Percentiles rank a stretch among this genome's conserved stretches.
These are phyloP conservation scores for Solanum peruvianum DNA, from an alignment of 257 asterid species.

Conservation along the genomic window DNA sequence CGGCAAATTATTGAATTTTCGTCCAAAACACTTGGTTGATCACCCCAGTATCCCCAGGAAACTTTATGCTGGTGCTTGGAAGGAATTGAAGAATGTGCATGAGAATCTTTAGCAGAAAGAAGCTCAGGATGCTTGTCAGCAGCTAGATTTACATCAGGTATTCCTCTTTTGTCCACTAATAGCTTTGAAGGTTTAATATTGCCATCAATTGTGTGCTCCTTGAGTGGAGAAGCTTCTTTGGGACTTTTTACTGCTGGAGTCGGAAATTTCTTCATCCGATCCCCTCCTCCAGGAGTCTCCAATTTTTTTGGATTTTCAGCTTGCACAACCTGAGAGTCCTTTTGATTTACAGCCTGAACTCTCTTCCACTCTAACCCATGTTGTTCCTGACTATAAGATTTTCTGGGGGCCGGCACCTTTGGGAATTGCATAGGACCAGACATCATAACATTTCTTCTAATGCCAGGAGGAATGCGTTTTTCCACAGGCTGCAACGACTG, in stretches of 20 bases:
- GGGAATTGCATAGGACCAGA: conserved; percentile 33
- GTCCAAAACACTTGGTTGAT: conserved; percentile 62
- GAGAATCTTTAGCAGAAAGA: conserved; percentile 47
- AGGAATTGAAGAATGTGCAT: conserved; percentile 22
- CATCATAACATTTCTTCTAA: conserved; percentile 29
- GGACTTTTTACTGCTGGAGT: conserved; percentile 63
- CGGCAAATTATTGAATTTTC: conserved; percentile 96
- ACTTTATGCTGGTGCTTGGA: conserved; percentile 62
- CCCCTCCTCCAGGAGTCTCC: conserved; percentile 46
- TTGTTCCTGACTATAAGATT: conserved; percentile 91
- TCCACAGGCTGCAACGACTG: conserved; percentile 82
- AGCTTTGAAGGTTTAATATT: conserved; percentile 36
- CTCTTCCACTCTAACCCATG: conserved; percentile 57
- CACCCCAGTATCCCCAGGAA: conserved; percentile 95
- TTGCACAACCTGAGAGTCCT: conserved; percentile 24
- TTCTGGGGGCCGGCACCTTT: conserved; percentile 43
- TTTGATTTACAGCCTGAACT: conserved; percentile 30
- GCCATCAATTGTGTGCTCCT: conserved; percentile 42
- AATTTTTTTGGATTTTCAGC: conserved; percentile 32
- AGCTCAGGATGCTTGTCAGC: conserved; percentile 44
- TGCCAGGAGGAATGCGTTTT: conserved; percentile 28
- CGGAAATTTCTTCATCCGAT: conserved; percentile 79
- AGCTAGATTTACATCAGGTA: conserved; percentile 46
- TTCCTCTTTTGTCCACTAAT: conserved; percentile 29
- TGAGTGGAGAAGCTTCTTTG: conserved; percentile 37